Percentiles rank a stretch among this genome's conserved stretches.
Conservation (phyloP, 2,329 filamentous ascomycete species). For the Aspergillus sp. region DNA sequence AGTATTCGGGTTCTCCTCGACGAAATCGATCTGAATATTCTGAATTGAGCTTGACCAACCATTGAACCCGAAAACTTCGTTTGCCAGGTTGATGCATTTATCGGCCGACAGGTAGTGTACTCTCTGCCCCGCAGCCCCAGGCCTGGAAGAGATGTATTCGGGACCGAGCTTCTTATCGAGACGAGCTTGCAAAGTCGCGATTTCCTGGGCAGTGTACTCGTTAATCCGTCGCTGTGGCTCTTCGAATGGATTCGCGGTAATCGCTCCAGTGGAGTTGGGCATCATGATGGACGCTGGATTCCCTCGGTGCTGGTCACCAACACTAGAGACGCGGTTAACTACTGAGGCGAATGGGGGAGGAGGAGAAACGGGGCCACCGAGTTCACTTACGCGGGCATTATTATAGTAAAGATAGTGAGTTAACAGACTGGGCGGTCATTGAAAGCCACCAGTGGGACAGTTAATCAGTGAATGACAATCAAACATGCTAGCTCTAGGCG, state of each 20-base stretch:
- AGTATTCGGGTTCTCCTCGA: conserved; percentile 79
- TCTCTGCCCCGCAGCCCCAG: conserved; percentile 79
- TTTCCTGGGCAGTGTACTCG: conserved; percentile 85
- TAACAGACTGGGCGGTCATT: conserved; percentile 7
- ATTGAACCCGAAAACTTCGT: conserved; percentile 95
- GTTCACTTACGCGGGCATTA: conserved; percentile 51
- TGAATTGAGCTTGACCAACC: conserved; percentile 97
- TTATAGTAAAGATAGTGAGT: conserved; percentile 18
- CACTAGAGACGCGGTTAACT: conserved; percentile 49
- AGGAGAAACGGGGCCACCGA: background rate
- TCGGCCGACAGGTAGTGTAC: conserved; percentile 95
- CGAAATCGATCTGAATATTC: conserved; percentile 92
- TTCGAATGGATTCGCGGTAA: conserved; percentile 74
- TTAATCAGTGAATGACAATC: background rate
- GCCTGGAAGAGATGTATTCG: conserved; percentile 87
- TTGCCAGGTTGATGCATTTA: conserved; percentile 92
- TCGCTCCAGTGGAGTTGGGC: conserved; percentile 33
- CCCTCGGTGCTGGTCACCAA: conserved; percentile 67
- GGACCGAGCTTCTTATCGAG: conserved; percentile 93
- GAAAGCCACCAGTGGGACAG: background rate
- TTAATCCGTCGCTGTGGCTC: conserved; percentile 68
- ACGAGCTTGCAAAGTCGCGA: conserved; percentile 80
- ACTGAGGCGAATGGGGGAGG: background rate
- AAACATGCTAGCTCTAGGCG: background rate
- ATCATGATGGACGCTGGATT: conserved; percentile 45